Evolutionary conservation across 768 basidiomycete species (phyloP).

Genomic region (Mycena crocata): DNA sequence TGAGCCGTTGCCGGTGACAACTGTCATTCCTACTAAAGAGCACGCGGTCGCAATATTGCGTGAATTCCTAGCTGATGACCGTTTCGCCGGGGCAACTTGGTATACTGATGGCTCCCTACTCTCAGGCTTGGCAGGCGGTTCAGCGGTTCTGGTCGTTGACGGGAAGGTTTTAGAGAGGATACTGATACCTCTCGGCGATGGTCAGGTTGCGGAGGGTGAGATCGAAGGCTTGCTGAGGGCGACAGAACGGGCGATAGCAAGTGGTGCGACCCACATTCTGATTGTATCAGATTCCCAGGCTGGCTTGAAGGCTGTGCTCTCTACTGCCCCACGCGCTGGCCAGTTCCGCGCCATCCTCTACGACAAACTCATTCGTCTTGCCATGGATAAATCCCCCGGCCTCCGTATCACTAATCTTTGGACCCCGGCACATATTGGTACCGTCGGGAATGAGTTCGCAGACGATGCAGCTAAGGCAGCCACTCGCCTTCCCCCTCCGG

Average conservation of each 20-base stretch:
- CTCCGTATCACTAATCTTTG: slow-evolving; percentile 3
- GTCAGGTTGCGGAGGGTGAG: slow-evolving; percentile 6
- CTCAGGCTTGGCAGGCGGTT: too few species aligned
- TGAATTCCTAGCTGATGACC: too few species aligned
- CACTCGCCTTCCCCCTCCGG: too few species aligned
- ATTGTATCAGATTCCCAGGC: slow-evolving; percentile 7
- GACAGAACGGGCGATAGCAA: neutral
- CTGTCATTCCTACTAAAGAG: neutral
- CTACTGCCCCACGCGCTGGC: slow-evolving; percentile 2
- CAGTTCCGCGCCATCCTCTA: slow-evolving; percentile 4
- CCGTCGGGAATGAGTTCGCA: too few species aligned
- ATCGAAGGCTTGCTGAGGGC: neutral
- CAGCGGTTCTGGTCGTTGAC: too few species aligned
- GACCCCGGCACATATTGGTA: slow-evolving; percentile 5
- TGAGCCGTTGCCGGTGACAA: neutral
- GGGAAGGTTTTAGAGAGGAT: neutral
- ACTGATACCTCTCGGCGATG: neutral
- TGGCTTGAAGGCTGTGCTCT: neutral
- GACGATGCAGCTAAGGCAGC: too few species aligned
- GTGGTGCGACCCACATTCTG: neutral
- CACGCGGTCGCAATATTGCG: too few species aligned
- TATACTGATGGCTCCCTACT: too few species aligned
- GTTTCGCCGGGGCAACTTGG: too few species aligned
- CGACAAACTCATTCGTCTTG: neutral
- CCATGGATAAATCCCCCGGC: neutral